Base-by-base conservation (phyloP, 2,329 filamentous ascomycete genomes). In the Trichoderma brevicompactum region DNA sequence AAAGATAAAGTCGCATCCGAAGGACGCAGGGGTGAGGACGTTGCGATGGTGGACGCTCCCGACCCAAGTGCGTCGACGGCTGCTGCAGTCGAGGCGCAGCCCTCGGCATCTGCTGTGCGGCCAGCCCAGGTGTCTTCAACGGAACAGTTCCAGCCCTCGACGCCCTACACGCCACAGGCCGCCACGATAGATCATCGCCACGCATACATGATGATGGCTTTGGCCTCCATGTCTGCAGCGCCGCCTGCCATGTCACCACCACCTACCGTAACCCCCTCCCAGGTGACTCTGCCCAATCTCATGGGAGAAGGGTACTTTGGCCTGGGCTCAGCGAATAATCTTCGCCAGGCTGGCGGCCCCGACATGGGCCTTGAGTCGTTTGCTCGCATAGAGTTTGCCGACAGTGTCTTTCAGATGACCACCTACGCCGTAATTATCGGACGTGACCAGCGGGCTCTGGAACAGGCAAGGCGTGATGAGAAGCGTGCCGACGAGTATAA, bases 361-460 rank as follows among this genome's bases (percentile, higher is more conserved):
- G 74, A 77, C 19, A 80, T 81, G 69, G 78, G 76, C 54, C 75
- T 87, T 13, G 82, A 86, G 71, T 86, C 84, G 3, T 87, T 86
- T 73, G 85, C 85, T 49, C 80, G 82, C 60, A 80, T 94, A 67
- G 85, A 88, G 71, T 93, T 94, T 73, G 83, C 85, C 69, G 91
- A 94, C 79, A 89, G 90, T 73, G 85, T 88, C 64, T 93, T 91
- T 75, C 90, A 91, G 76, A 90, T 94, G 87, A 92, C 88, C 59
- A 92, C 89, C 1, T 89, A 89, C 70, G 83, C 86, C 60, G 84
- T 93, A 70, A 85, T 91, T 65, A 86, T 94, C 34, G 90, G 90
- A 63, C 88, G 91, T 67, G 90, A 93, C 75, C 82, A 88, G 71
- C 78, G 81, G 60, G 87, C 87, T 9, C 77, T 87, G 69, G 78